Evolutionary conservation across 108 stramenopile species (phyloP).

Genomic region (Nitzschia inconspicua): DNA sequence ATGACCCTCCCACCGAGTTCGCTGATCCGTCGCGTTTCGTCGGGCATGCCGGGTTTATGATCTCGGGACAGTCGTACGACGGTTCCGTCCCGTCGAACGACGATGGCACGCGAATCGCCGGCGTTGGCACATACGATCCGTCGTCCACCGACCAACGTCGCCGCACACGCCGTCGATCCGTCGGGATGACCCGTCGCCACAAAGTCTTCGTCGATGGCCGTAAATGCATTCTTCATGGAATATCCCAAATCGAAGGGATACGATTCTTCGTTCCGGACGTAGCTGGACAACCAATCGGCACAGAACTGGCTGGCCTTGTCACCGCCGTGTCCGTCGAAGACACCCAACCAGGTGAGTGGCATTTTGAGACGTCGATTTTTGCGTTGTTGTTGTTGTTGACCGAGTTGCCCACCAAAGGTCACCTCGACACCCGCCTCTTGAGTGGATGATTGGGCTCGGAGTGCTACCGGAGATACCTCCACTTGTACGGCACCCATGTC

Average conservation of each 20-base stretch:
- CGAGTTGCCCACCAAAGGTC: slow-evolving; percentile 10
- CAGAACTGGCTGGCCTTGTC: slow-evolving; percentile 88
- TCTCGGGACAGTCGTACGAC: slow-evolving; percentile 76
- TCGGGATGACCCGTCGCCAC: slow-evolving; percentile 73
- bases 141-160: slow-evolving; percentile 65
- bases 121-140: slow-evolving; percentile 92
- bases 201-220: slow-evolving; percentile 76
- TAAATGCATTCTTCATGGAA: slow-evolving; percentile 78
- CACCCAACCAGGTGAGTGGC: slow-evolving; percentile 63
- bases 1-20: slow-evolving; percentile 89
- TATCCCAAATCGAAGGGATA: slow-evolving; percentile 66
- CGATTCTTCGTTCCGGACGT: slow-evolving; percentile 65
- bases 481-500: slow-evolving; percentile 70
- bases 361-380: slow-evolving; percentile 46
- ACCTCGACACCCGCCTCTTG: slow-evolving; percentile 23
- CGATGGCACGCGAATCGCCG: slow-evolving; percentile 92
- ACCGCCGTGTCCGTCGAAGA: slow-evolving; percentile 98
- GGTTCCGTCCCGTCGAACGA: slow-evolving; percentile 84
- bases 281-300: slow-evolving; percentile 77
- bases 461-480: slow-evolving; percentile 54
- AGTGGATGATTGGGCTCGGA: background rate
- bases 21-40: slow-evolving; percentile 86
- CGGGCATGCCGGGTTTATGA: slow-evolving; percentile 91
- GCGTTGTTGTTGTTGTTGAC: background rate
- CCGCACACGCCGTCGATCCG: slow-evolving; percentile 82